Base-by-base conservation (phyloP, 2,329 filamentous ascomycete species). In the Trichoderma koningii region DNA sequence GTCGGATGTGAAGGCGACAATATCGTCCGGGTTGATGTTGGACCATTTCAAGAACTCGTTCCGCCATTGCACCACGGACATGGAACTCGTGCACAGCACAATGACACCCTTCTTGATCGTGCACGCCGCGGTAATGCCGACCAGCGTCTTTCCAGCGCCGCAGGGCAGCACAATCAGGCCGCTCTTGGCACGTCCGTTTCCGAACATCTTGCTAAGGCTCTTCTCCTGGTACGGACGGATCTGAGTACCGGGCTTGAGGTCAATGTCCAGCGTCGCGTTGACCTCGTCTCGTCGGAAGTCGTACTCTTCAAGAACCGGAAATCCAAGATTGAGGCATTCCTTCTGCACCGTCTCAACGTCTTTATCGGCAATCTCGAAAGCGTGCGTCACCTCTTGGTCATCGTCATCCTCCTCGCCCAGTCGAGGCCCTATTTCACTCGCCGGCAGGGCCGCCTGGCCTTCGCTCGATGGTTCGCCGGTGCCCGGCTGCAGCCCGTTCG, bases 21-120 rank as follows among this genome's bases (percentile, higher is more conserved):
- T 93, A 73, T 97, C 93, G 70, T 94, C 89, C 0, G 93, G 92
- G 71, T 93, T 90, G 72, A 87, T 96, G 73, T 98, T 98, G 62
- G 93, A 97, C 95, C 95, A 99, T 72, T 97, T 97, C 68, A 98
- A 80, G 74, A 99, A 99, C 74, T 99, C 95, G 67, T 95, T 89
- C 66, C 93, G 85, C 95, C 95, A 99, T 76, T 99, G 95, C 21
- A 96, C 90, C 6, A 96, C 95, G 7, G 93, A 97, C 94, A 99
- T 99, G 62, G 92, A 94, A 74, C 92, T 97, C 2, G 95, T 99
- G 79, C 93, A 97, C 21, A 99, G 87, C 7, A 99, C 92, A 65
- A 99, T 94, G 23, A 93, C 88, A 12, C 93, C 93, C 80, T 98
- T 99, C 77, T 96, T 96, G 77, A 99, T 94, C 4, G 95, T 98